Base-by-base conservation (phyloP, 441 rosid genomes). In the Jatropha multifida region DNA sequence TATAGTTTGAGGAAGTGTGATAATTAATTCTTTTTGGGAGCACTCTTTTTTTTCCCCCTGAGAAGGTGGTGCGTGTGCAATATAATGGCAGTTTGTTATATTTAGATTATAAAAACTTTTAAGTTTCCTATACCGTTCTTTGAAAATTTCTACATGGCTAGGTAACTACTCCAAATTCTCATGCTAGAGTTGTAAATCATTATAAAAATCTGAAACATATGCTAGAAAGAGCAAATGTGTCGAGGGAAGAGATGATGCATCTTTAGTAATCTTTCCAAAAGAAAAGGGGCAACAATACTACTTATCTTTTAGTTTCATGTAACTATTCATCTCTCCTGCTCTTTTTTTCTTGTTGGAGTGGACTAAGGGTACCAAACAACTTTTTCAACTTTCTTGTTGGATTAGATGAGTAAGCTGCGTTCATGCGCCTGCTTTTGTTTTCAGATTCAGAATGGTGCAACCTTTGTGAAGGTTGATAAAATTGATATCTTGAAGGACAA, bases 371-470 rank as follows among this genome's bases (percentile, higher is more conserved):
- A 44, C 48, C 10, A 44, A 32, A 32, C 32, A 32, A 32, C 32
- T 32, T 32, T 32, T 32, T 11, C 48, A 44, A 44, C 48, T 4
- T 37, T 26, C 41, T 32, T 20, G 52, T 23, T n/a, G 17, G 14
- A 63, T 65, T 65, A 64, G 38, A 20, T 65, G 38, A 55, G 52
- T 54, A 42, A 8, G 69, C 44, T 61, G 14, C 51, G 41, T 76
- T 49, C 74, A 78, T 79, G 32, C 40, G 26, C 76, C 75, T 79
- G 68, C 58, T 51, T 78, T 32, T 77, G 74, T 71, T 74, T 77
- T 82, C 86, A 95, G 99, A 80, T 88, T 65, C 95, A 87, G 44
- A 87, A 92, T 75, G 97, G 98, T 74, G 97, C 99, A 44, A 92
- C 97, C 12, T 87, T 89, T 78, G 85, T 95, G 68, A 93, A 90